Percentiles rank a stretch among this genome's conserved stretches.
Evolutionary conservation across 75 land plant genomes (phyloP).

Genomic region (Cryptomeria japonica): DNA sequence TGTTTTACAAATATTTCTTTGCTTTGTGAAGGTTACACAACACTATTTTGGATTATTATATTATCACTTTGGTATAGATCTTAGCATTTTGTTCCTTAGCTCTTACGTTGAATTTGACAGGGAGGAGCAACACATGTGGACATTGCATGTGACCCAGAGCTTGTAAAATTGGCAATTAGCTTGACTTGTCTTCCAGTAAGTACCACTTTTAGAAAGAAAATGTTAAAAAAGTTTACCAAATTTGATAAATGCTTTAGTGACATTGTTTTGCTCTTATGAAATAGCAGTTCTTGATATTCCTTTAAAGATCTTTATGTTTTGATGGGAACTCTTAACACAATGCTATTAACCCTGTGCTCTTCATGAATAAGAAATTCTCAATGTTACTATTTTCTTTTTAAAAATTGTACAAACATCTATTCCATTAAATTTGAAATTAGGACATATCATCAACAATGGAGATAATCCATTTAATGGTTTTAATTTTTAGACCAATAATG

Average conservation of each 20-base stretch:
- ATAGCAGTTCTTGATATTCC: neutral
- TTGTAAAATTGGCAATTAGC: conserved; percentile 75
- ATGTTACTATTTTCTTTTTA: neutral
- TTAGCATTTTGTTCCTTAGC: neutral
- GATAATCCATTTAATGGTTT: neutral
- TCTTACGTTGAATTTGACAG: conserved; percentile 29
- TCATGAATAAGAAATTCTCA: neutral
- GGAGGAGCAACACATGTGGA: conserved; percentile 98
- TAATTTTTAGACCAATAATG: neutral
- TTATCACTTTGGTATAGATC: neutral
- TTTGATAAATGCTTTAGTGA: neutral
- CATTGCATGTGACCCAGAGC: conserved; percentile 89
- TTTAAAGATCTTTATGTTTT: neutral
- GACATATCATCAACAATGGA: neutral
- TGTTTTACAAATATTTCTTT: neutral
- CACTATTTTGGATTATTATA: neutral
- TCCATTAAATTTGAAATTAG: neutral
- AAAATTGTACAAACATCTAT: neutral
- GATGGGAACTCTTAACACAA: neutral
- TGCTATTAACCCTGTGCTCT: neutral
- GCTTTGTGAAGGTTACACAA: neutral
- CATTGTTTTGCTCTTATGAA: neutral
- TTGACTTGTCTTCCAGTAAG: conserved; percentile 83
- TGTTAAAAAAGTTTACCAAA: neutral
- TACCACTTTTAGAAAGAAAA: neutral